Conservation (phyloP, 495 filamentous ascomycete species). For the Collariella sp. region DNA sequence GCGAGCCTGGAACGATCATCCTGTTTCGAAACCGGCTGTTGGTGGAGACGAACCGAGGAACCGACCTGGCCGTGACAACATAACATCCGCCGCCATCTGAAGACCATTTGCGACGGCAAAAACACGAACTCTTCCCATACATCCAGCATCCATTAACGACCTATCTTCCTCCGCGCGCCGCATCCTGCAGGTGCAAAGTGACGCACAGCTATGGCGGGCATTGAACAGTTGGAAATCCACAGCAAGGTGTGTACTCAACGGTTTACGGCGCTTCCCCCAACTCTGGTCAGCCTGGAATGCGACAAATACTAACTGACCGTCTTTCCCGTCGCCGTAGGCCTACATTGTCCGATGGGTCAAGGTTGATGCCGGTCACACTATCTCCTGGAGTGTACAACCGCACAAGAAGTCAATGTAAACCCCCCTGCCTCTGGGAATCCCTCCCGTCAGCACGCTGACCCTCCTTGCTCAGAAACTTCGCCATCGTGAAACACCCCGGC, state of each 20-base stretch:
- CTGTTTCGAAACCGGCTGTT: too few species aligned
- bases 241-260: constrained; percentile 65
- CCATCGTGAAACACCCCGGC: constrained; percentile 92
- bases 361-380: constrained; percentile 78
- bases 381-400: constrained; percentile 95
- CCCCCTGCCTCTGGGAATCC: neutral
- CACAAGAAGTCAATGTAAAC: constrained; percentile 89
- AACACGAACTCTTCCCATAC: too few species aligned
- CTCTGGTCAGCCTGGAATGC: neutral
- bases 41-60: too few species aligned
- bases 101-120: too few species aligned
- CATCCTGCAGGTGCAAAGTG: neutral
- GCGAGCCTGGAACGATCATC: too few species aligned
- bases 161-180: neutral
- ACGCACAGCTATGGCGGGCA: constrained; percentile 61
- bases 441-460: neutral
- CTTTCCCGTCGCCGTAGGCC: constrained; percentile 48
- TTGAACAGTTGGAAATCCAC: constrained; percentile 96
- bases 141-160: neutral
- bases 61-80: too few species aligned
- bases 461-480: constrained; percentile 62
- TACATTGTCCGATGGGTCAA: constrained; percentile 97
- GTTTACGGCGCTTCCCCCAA: neutral
- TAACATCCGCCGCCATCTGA: too few species aligned
- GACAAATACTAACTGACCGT: constrained; percentile 3